Percentiles rank a stretch among this genome's conserved stretches.
These are phyloP conservation scores for Wickerhamomyces rabaulensis DNA, from an alignment of 805 yeast genomes.

Conservation along the genomic window DNA sequence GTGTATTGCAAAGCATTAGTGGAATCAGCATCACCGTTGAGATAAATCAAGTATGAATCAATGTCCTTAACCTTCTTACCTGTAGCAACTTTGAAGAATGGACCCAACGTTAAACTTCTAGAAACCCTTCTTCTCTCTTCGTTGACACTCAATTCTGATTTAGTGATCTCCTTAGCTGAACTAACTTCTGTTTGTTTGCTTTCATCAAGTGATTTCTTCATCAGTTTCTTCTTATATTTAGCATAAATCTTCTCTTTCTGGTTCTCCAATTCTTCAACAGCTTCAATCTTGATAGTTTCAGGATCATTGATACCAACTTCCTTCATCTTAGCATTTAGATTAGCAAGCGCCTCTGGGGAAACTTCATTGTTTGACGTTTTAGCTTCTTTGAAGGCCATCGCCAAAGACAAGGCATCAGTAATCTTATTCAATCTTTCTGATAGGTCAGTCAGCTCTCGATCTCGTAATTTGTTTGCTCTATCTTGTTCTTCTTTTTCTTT, in stretches of 20 bases:
- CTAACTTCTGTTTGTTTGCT: constrained; percentile 21
- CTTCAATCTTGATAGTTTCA: constrained; percentile 20
- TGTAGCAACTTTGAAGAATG: constrained; percentile 35
- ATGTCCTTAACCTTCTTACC: constrained; percentile 19
- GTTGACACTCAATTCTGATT: constrained; percentile 52
- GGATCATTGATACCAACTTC: constrained; percentile 37
- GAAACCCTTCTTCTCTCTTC: constrained; percentile 51
- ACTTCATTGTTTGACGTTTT: constrained; percentile 32
- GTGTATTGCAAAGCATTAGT: constrained; percentile 83
- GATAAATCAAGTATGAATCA: constrained; percentile 69
- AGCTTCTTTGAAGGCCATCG: constrained; percentile 56
- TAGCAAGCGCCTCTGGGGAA: constrained; percentile 26
- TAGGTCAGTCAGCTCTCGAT: not conserved
- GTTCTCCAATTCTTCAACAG: constrained; percentile 16
- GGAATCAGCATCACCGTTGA: constrained; percentile 81
- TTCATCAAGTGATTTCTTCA: constrained; percentile 12
- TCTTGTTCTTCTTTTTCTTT: constrained; percentile 7
- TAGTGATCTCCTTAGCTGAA: constrained; percentile 43
- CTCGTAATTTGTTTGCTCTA: not conserved
- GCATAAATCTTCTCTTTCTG: constrained; percentile 14
- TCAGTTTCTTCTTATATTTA: constrained; percentile 16
- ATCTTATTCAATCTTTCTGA: constrained; percentile 34
- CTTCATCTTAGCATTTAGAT: constrained; percentile 27
- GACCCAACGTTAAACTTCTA: constrained; percentile 66
- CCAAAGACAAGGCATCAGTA: constrained; percentile 53